A percentile compares a stretch with the other conserved stretches of the same genome.
Evolutionary conservation across 148 eudicot species (phyloP).

Genomic region (Amaranthus cruentus): DNA sequence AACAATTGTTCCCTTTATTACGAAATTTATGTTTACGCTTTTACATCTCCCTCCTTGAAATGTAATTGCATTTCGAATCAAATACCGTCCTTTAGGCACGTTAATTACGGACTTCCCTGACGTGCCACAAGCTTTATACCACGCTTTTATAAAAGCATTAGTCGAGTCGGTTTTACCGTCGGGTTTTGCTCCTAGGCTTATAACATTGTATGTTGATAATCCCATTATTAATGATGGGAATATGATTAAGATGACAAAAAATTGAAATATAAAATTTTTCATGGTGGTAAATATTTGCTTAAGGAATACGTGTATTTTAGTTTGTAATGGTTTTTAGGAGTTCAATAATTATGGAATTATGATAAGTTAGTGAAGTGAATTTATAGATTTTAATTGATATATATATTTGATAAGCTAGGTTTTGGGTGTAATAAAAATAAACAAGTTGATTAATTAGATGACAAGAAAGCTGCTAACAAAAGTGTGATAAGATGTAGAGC

Average conservation of each 20-base stretch:
- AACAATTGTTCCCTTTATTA: conserved; percentile 35
- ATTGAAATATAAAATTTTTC: not conserved
- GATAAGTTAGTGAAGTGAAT: not conserved
- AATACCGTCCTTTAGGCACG: conserved; percentile 43
- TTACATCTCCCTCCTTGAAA: conserved; percentile 33
- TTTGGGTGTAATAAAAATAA: not conserved
- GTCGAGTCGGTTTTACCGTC: conserved; percentile 34
- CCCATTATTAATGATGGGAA: not conserved
- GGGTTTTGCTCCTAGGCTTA: conserved; percentile 31
- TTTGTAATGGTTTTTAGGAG: not conserved
- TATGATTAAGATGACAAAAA: not conserved
- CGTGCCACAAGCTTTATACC: conserved; percentile 42
- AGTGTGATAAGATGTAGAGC: not conserved
- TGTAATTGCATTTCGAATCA: conserved; percentile 12
- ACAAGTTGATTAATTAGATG: not conserved
- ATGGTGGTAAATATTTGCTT: not conserved
- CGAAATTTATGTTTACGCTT: conserved; percentile 27
- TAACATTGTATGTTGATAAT: conserved; percentile 23
- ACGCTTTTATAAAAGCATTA: conserved; percentile 32
- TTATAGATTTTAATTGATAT: not conserved
- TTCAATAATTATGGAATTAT: not conserved
- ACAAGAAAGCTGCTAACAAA: not conserved
- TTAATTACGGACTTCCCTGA: conserved; percentile 26
- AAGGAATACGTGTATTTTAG: conserved; percentile 3
- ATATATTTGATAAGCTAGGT: not conserved